A percentile compares a stretch with the other conserved stretches of the same genome.
These are phyloP conservation scores for Boletus reticuloceps DNA, from an alignment of 768 basidiomycete genomes.

Conservation along the genomic window DNA sequence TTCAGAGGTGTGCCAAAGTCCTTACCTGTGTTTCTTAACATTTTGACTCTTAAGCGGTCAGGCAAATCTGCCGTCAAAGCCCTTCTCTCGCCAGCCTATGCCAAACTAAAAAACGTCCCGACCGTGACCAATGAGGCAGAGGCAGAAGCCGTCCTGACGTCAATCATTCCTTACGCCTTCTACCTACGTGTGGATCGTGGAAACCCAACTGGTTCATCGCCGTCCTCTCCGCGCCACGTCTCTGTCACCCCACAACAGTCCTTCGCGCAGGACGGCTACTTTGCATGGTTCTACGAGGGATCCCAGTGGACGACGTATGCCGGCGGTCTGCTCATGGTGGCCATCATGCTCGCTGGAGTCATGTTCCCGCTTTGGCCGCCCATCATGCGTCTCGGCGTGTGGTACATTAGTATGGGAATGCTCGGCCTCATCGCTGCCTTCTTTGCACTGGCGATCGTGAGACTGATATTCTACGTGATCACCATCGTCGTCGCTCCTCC, in stretches of 20 bases:
- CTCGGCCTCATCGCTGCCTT: slow-evolving; percentile 87
- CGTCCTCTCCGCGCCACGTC: slow-evolving; percentile 70
- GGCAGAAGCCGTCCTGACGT: slow-evolving; percentile 63
- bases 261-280: slow-evolving; percentile 80
- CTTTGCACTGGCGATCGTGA: slow-evolving; percentile 85
- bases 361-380: slow-evolving; percentile 99
- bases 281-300: slow-evolving; percentile 96
- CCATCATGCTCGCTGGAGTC: slow-evolving; percentile 90
- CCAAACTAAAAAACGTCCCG: slow-evolving; percentile 79
- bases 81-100: slow-evolving; percentile 87
- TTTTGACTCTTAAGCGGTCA: slow-evolving; percentile 29
- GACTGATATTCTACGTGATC: slow-evolving; percentile 91
- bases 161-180: slow-evolving; percentile 81
- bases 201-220: slow-evolving; percentile 43
- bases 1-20: slow-evolving; percentile 76
- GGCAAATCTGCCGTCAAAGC: slow-evolving; percentile 94
- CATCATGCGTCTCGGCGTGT: slow-evolving; percentile 88
- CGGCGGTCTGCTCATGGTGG: slow-evolving; percentile 88
- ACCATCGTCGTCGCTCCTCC: slow-evolving; percentile 84
- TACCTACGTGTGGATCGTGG: slow-evolving; percentile 90
- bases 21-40: background rate
- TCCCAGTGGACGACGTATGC: slow-evolving; percentile 92
- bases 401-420: slow-evolving; percentile 89
- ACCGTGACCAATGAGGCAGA: slow-evolving; percentile 73
- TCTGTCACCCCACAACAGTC: slow-evolving; percentile 73